These are phyloP conservation scores for Erigeron philadelphicus DNA, from an alignment of 140 eudicot species.

Conservation along the genomic window DNA sequence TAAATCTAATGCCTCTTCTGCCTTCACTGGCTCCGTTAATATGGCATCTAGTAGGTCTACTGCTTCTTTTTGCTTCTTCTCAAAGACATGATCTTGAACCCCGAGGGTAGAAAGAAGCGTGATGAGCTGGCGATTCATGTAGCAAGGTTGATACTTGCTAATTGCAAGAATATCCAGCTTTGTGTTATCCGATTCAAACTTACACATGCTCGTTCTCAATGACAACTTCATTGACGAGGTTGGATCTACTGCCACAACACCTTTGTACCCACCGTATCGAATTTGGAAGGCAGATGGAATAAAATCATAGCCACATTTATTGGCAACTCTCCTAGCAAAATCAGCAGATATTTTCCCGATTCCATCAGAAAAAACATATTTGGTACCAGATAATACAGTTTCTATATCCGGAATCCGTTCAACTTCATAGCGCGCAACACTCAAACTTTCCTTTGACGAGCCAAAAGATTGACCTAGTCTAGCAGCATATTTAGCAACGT, in stretches of 20 bases:
- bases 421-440: conserved; percentile 44
- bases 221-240: conserved; percentile 51
- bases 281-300: conserved; percentile 84
- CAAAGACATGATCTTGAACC: conserved; percentile 46
- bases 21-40: conserved; percentile 54
- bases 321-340: conserved; percentile 66
- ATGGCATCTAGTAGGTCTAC: conserved; percentile 58
- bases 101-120: conserved; percentile 87
- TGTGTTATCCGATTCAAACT: conserved; percentile 51
- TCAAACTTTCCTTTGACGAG: conserved; percentile 79
- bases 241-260: conserved; percentile 89
- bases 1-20: conserved; percentile 65
- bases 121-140: conserved; percentile 69
- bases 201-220: conserved; percentile 69
- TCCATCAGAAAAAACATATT: conserved; percentile 76
- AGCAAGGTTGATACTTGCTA: conserved; percentile 87
- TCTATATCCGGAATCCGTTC: conserved; percentile 52
- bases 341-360: conserved; percentile 84
- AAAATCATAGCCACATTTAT: conserved; percentile 52
- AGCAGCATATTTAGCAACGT: conserved; percentile 98
- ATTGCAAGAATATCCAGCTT: conserved; percentile 61
- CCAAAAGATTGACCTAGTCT: conserved; percentile 93
- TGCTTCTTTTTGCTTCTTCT: conserved; percentile 68
- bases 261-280: conserved; percentile 90
- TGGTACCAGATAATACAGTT: conserved; percentile 23